These are phyloP conservation scores for Glaciozyma martinii DNA, from an alignment of 768 basidiomycete species.

Conservation along the genomic window DNA sequence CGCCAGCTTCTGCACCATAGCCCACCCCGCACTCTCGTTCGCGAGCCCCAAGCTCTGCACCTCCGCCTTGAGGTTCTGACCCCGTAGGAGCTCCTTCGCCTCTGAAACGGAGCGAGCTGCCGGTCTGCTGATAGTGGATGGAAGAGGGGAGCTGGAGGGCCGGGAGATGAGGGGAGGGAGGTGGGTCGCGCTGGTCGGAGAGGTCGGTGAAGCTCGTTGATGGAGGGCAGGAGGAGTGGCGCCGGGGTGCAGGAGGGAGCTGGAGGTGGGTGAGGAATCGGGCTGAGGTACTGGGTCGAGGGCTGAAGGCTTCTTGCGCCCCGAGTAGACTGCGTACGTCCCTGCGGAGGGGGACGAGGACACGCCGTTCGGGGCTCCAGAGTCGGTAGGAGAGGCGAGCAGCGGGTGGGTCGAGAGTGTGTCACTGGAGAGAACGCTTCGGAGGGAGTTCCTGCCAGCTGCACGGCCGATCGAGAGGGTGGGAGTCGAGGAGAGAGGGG, in stretches of 20 bases:
- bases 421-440: background rate
- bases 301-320: background rate
- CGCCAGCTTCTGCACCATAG: slow-evolving; percentile 44
- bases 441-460: background rate
- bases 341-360: background rate
- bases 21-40: slow-evolving; percentile 59
- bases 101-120: slow-evolving; percentile 20
- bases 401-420: background rate
- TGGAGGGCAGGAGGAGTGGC: background rate
- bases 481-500: background rate
- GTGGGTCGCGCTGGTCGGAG: slow-evolving; percentile 2
- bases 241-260: background rate
- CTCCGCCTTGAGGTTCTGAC: slow-evolving; percentile 64
- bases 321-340: background rate
- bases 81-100: slow-evolving; percentile 46
- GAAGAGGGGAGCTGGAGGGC: slow-evolving; percentile 20
- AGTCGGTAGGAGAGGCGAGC: background rate
- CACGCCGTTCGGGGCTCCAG: background rate
- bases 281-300: background rate
- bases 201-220: slow-evolving; percentile 7
- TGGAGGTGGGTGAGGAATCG: background rate
- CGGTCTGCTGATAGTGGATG: background rate
- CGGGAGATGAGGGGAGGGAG: slow-evolving; percentile 26
- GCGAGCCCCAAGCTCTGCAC: slow-evolving; percentile 62
- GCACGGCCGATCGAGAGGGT: background rate